Base-by-base conservation (phyloP, 2,329 filamentous ascomycete species). In the Penicillium capsulatum region DNA sequence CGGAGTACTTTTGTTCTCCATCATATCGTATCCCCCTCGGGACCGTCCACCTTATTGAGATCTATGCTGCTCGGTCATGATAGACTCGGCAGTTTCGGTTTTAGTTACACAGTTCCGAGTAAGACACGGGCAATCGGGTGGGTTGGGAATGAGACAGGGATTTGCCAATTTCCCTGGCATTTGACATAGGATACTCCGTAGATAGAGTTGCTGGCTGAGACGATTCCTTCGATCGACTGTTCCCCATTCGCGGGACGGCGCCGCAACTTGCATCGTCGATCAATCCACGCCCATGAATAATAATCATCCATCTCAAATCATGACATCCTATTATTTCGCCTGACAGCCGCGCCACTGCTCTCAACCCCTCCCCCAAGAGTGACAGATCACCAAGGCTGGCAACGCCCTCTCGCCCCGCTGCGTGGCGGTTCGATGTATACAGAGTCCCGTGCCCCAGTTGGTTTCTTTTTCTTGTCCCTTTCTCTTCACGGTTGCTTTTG, bases 111-210 rank as follows among this genome's bases (percentile, higher is more conserved):
- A 44, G 29, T 42, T 48, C 48, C 48, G 46, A 49, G 20, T 36
- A 2, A 10, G 29, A 36, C 41, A 31, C 24, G 34, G 34, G 27
- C 42, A 33, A 41, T 41, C 36, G 36, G 36, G 33, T 40, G 34
- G 32, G 31, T 44, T 28, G 41, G 30, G 51, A 54, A 54, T 54
- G 51, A 48, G 47, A 51, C 49, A 54, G 46, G 48, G 50, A 40
- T 50, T 7, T 17, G 14, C 24, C 27, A 34, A 34, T 28, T 36
- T 34, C 39, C 28, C 42, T 24, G 15, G 27, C 32, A 34, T 31
- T 24, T 10, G 17, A n/a, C 15, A 22, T 22, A 22, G 19, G 5
- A 5, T 5, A 22, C 19, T 9, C 19, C 9, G n/a, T 29, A 32
- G 20, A 29, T 37, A 40, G 16, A 33, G 19, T 45, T 33, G 19